phyloP scores from a whole-genome alignment of 2,329 filamentous ascomycete species.

The Immersiporthe knoxdaviesiana region DNA sequence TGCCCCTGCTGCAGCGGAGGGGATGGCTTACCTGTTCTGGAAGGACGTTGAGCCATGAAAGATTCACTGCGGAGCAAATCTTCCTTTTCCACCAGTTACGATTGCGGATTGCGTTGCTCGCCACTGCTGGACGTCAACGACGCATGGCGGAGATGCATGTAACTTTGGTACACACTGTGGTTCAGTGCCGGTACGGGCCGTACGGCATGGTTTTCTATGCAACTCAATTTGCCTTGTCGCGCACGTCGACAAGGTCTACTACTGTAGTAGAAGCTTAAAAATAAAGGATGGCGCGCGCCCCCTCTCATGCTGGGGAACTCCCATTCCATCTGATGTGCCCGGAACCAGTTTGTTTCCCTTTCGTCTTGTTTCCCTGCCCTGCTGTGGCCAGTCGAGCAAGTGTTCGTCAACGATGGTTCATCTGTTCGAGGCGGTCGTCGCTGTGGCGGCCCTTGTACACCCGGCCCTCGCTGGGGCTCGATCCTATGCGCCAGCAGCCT shows the following conservation, averaged over 20 bases:
- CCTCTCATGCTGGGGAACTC: background rate
- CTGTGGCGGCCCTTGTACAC: background rate
- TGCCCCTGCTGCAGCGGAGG: background rate
- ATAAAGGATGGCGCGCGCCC: too few relatives aligned
- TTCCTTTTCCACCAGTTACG: background rate
- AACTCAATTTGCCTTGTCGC: background rate
- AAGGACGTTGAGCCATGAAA: background rate
- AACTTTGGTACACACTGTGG: background rate
- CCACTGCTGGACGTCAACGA: background rate
- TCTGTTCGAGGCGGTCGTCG: constrained; percentile 2
- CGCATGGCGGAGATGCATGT: background rate
- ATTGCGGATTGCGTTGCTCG: background rate
- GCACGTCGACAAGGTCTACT: background rate
- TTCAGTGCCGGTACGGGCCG: constrained; percentile 10
- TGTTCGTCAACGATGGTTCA: constrained; percentile 5
- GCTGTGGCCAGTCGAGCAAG: background rate
- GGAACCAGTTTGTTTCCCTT: too few relatives aligned
- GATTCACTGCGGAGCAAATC: background rate
- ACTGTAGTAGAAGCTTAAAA: too few relatives aligned
- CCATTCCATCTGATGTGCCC: too few relatives aligned
- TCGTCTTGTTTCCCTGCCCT: background rate
- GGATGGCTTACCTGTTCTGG: constrained; percentile 1
- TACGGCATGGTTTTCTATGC: background rate
- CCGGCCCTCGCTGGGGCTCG: background rate
- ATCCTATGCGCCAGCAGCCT: constrained; percentile 5